A percentile compares a stretch with the other conserved stretches of the same genome.
Conservation (phyloP, 2,329 filamentous ascomycete genomes). For the Xylaria hypoxylon region DNA sequence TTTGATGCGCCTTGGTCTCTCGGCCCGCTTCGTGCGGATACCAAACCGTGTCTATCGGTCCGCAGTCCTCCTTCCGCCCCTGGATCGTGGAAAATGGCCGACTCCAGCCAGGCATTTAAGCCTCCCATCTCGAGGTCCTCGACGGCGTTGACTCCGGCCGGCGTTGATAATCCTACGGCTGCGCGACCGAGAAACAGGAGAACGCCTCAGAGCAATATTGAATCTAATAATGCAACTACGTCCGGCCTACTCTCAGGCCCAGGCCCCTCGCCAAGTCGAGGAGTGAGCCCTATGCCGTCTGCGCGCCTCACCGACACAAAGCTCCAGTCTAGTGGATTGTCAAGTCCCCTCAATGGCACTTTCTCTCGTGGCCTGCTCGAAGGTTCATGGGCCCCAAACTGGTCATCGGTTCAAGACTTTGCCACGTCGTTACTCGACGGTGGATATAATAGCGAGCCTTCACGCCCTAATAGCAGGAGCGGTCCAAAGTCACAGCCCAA, state of each 20-base stretch:
- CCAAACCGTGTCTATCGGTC: slow-evolving; percentile 40
- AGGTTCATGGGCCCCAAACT: slow-evolving; percentile 65
- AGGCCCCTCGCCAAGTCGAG: slow-evolving; percentile 57
- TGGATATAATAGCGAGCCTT: slow-evolving; percentile 51
- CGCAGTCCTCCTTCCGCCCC: slow-evolving; percentile 39
- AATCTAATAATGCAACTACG: slow-evolving; percentile 43
- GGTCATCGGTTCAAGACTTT: slow-evolving; percentile 67
- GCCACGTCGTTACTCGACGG: slow-evolving; percentile 60
- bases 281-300: slow-evolving; percentile 62
- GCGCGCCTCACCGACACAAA: slow-evolving; percentile 53
- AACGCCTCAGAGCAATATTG: slow-evolving; percentile 50
- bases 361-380: slow-evolving; percentile 60
- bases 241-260: slow-evolving; percentile 53
- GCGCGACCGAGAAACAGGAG: slow-evolving; percentile 65
- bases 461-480: slow-evolving; percentile 49
- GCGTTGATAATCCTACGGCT: slow-evolving; percentile 56
- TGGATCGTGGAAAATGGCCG: slow-evolving; percentile 46
- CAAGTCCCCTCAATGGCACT: slow-evolving; percentile 48
- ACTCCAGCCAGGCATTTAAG: slow-evolving; percentile 42
- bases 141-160: slow-evolving; percentile 58
- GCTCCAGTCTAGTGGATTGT: slow-evolving; percentile 43
- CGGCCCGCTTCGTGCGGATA: slow-evolving; percentile 47
- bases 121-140: slow-evolving; percentile 56
- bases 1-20: slow-evolving; percentile 44
- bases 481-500: slow-evolving; percentile 48